Base-by-base conservation (phyloP, 768 basidiomycete species). In the Cyclocybe aegerita region DNA sequence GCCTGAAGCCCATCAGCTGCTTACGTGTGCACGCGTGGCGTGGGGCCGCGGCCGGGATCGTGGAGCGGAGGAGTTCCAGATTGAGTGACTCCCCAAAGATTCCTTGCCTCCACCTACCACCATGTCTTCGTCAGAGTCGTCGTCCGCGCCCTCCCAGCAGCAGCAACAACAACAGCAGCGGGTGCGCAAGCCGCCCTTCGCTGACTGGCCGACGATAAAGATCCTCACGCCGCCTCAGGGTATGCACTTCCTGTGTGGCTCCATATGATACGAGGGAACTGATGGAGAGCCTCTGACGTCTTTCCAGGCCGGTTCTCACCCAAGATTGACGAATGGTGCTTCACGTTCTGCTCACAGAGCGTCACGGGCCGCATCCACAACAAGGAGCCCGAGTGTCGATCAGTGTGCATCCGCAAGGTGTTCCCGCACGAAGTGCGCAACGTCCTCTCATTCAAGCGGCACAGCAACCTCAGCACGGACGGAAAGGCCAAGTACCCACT, bases 401-500 rank as follows among this genome's bases (percentile, higher is more conserved):
- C 83, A 38, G 64, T 86, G 15, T 86, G 84, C 60, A 68, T 87
- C 44, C 83, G 85, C 49, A 81, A 78, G 57, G 79, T 87, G 57
- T 82, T 83, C 59, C 76, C 82, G 1, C 83, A 85, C 61, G 85
- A 87, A 69, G 76, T 87, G 55, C 75, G 70, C 58, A 81, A 78
- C 60, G 67, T 75, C 47, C 40, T 76, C 14, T 60, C 71, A 5
- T 79, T 76, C 71, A 73, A 75, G 60, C 71, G 63, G 39, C 79
- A 70, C 65, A 62, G 68, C 40, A 67, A 69, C 52, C 59, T 75
- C 36, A 70, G 70, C 15, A 39, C 70, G 17, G 70, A 79, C 57
- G 75, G 79, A 35, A 72, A 75, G 58, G 76, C 75, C 11, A 75
- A 72, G 50, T 82, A 82, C 58, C 85, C 83, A 6, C 70, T 90